A percentile compares a stretch with the other conserved stretches of the same genome.
Evolutionary conservation across 2,329 filamentous ascomycete genomes (phyloP).

Genomic region (Talaromyces sp.): DNA sequence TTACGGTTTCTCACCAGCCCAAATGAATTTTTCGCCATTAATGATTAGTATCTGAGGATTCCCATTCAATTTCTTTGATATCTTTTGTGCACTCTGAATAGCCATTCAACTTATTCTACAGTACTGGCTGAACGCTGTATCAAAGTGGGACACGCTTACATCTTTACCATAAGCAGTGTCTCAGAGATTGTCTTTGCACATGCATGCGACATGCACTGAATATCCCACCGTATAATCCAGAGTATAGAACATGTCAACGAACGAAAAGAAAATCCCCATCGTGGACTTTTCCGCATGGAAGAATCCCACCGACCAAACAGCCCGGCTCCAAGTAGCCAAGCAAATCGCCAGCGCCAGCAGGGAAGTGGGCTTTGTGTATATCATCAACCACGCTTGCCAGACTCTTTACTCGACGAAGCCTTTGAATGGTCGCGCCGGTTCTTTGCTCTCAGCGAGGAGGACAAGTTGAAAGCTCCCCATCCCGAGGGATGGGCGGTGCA

Average conservation of each 20-base stretch:
- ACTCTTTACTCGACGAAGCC: constrained; percentile 35
- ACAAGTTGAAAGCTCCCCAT: constrained; percentile 48
- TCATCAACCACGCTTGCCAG: constrained; percentile 44
- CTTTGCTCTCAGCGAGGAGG: constrained; percentile 40
- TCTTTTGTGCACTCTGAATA: too few relatives aligned
- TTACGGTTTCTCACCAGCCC: too few relatives aligned
- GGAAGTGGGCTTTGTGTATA: constrained; percentile 45
- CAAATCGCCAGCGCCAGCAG: constrained; percentile 39
- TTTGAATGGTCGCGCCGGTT: constrained; percentile 42
- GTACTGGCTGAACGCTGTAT: too few relatives aligned
- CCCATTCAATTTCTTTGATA: too few relatives aligned
- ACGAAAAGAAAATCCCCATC: constrained; percentile 25
- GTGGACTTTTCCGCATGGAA: constrained; percentile 37
- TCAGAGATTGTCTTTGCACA: too few relatives aligned
- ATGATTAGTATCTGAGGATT: too few relatives aligned
- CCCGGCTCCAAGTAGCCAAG: constrained; percentile 30
- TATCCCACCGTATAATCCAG: too few relatives aligned
- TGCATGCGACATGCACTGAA: too few relatives aligned
- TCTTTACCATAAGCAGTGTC: not conserved
- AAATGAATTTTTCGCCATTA: too few relatives aligned
- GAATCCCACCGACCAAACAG: constrained; percentile 18
- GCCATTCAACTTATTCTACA: too few relatives aligned
- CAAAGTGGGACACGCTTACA: too few relatives aligned
- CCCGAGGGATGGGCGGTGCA: constrained; percentile 46
- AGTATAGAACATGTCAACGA: not conserved